These are phyloP conservation scores for Globisporangium ultimum DNA, from an alignment of 352 stramenopile genomes.

Conservation along the genomic window DNA sequence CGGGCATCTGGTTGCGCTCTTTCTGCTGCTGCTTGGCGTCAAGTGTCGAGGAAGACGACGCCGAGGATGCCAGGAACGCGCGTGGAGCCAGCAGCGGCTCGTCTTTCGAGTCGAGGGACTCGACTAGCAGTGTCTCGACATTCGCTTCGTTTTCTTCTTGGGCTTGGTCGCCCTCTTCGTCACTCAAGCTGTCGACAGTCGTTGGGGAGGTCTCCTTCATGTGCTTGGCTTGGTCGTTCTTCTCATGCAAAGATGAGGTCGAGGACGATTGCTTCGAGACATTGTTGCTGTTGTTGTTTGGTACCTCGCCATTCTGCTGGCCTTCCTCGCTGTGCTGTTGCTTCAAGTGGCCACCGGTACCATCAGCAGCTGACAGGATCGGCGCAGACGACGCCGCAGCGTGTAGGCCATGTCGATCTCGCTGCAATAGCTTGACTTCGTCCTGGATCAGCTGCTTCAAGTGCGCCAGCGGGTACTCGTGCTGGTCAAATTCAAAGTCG, in stretches of 20 bases:
- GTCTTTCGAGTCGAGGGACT: neutral
- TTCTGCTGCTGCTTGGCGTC: slow-evolving; percentile 10
- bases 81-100: slow-evolving; percentile 8
- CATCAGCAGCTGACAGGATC: slow-evolving; percentile 14
- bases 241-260: neutral
- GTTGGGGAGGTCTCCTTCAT: neutral
- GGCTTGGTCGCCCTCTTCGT: slow-evolving; percentile 1
- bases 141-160: slow-evolving; percentile 2
- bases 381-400: slow-evolving; percentile 3
- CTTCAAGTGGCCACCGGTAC: neutral
- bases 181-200: slow-evolving; percentile 10
- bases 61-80: slow-evolving; percentile 9
- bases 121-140: slow-evolving; percentile 8
- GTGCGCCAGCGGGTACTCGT: slow-evolving; percentile 53
- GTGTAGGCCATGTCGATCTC: slow-evolving; percentile 29
- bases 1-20: slow-evolving; percentile 27
- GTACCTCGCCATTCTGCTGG: slow-evolving; percentile 1
- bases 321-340: neutral
- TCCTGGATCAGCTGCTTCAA: slow-evolving; percentile 74
- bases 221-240: slow-evolving; percentile 3
- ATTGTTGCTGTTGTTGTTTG: neutral
- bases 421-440: slow-evolving; percentile 66
- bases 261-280: neutral
- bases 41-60: neutral
- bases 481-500: slow-evolving; percentile 84